Evolutionary conservation across 129 eudicot species (phyloP), one percentile per base, ranked within the genome.

Genomic region (Kitagawia praeruptora): DNA sequence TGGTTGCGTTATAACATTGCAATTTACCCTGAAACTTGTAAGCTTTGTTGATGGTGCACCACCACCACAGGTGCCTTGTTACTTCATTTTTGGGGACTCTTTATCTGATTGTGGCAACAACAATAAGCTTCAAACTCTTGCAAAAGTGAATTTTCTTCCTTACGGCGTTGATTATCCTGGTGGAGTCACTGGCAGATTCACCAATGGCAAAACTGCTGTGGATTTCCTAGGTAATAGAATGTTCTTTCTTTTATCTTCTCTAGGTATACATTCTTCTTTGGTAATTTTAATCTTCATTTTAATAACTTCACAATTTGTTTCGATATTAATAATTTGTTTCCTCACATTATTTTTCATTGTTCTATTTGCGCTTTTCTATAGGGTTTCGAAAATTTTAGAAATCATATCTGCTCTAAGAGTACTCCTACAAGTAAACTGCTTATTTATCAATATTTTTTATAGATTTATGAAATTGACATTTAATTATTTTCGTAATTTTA

Each of bases 21-120:
- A 9, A 9, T 61, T 1, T 4, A 0, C 14, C 14, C 37, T n/a
- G 13, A 61, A 61, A 61, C 69, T 61, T 61, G 34, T n/a, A 61
- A 61, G 15, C 69, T 61, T 61, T 3, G 34, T 61, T n/a, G 69
- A 61, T n/a, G 69, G 15, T 61, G 67, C 6, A 61, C 69, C 69
- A 61, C 69, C 6, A 61, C 69, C 69, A 61, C 69, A 61, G 69
- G 69, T 61, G 69, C 69, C 69, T 61, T 61, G 69, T 25, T 61
- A 61, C 34, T 61, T 61, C 69, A 61, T 61, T n/a, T 61, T 61
- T 4, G 69, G 69, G 69, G 69, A 61, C 69, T 61, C 69, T 2
- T 61, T 61, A 61, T 61, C 69, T 15, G 69, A 61, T 10, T 61
- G 69, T 61, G 69, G 69, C 5, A 61, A 61, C 69, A 61, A 61